Conservation (phyloP, 495 filamentous ascomycete genomes). For the Neurospora pannonica region DNA sequence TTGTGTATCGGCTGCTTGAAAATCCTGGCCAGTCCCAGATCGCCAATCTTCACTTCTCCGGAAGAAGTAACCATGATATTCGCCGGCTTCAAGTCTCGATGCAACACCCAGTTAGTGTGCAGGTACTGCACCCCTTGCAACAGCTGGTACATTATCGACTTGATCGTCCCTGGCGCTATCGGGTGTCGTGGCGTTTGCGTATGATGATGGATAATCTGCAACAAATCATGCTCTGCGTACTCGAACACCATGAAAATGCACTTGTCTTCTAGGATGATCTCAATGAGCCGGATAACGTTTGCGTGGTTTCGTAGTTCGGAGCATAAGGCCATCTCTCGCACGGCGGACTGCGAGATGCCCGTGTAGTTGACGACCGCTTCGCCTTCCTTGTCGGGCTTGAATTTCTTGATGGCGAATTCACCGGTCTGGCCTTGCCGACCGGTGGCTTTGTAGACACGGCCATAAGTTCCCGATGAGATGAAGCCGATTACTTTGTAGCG, state of each 20-base stretch:
- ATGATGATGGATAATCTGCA: slow-evolving; percentile 98
- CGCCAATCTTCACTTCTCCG: slow-evolving; percentile 87
- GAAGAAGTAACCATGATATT: slow-evolving; percentile 96
- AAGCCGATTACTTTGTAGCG: slow-evolving; percentile 94
- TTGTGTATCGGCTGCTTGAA: slow-evolving; percentile 90
- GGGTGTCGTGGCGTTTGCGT: slow-evolving; percentile 76
- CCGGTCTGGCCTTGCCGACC: slow-evolving; percentile 61
- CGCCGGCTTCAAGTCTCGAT: slow-evolving; percentile 93
- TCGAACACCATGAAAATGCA: slow-evolving; percentile 99
- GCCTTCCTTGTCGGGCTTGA: slow-evolving; percentile 99
- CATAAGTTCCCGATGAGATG: slow-evolving; percentile 98
- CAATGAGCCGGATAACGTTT: slow-evolving; percentile 84
- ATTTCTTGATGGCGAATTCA: slow-evolving; percentile 98
- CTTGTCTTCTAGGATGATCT: slow-evolving; percentile 97
- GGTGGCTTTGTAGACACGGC: slow-evolving; percentile 90
- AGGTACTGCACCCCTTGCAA: slow-evolving; percentile 90
- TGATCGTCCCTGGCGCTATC: slow-evolving; percentile 81
- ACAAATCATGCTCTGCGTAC: slow-evolving; percentile 92
- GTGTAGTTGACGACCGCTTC: slow-evolving; percentile 81
- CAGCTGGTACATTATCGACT: slow-evolving; percentile 88
- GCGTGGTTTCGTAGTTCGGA: slow-evolving; percentile 72
- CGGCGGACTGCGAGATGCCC: slow-evolving; percentile 93
- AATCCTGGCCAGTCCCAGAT: slow-evolving; percentile 81
- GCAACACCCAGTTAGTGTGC: slow-evolving; percentile 94
- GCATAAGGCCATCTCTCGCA: slow-evolving; percentile 97